Evolutionary conservation across 305 asterid species (phyloP).

Genomic region (Fraxinus dipetala): DNA sequence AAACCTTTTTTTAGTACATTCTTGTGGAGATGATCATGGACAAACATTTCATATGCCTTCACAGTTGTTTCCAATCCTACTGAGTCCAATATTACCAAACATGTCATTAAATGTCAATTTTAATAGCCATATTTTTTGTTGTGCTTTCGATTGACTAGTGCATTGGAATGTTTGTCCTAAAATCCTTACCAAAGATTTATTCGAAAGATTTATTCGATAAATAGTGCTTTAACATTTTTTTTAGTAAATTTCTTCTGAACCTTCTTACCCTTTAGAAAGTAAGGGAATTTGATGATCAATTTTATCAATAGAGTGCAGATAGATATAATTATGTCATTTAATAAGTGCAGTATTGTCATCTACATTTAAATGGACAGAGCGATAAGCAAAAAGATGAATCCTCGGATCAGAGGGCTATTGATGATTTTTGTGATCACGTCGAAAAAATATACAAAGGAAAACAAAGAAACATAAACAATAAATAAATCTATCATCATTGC

Average conservation of each 20-base stretch:
- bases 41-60: background rate
- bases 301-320: background rate
- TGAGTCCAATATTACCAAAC: background rate
- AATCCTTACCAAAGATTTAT: background rate
- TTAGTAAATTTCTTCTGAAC: background rate
- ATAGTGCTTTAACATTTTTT: background rate
- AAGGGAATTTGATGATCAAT: background rate
- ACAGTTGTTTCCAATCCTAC: background rate
- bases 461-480: background rate
- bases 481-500: background rate
- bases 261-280: background rate
- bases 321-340: background rate
- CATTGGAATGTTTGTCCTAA: background rate
- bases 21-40: background rate
- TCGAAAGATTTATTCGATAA: background rate
- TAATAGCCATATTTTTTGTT: background rate
- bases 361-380: background rate
- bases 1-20: background rate
- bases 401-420: background rate
- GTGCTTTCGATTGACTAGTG: background rate
- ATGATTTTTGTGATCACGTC: background rate
- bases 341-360: background rate
- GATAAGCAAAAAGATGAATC: background rate
- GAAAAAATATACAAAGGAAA: background rate
- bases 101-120: background rate